Percentiles rank a stretch among this genome's conserved stretches.
Conservation (phyloP, 345 rosid genomes). For the Pelargonium nanum region DNA sequence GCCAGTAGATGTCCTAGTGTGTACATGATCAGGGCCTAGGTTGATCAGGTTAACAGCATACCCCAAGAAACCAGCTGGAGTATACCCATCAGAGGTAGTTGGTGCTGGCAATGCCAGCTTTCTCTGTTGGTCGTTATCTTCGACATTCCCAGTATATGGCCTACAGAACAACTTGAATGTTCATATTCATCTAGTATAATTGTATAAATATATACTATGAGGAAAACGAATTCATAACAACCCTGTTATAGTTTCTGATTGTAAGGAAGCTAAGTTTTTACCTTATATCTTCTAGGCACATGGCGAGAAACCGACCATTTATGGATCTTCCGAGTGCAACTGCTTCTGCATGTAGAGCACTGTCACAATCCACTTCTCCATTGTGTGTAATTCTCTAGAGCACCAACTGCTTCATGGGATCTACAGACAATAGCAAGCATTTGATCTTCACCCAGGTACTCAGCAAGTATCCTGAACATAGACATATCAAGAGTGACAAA, state of each 20-base stretch:
- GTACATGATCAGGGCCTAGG: constrained; percentile 16
- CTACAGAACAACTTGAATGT: constrained; percentile 8
- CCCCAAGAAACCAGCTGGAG: constrained; percentile 43
- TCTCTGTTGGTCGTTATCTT: constrained; percentile 26
- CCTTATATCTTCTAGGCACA: constrained; percentile 49
- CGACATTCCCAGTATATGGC: constrained; percentile 19
- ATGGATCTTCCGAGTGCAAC: constrained; percentile 27
- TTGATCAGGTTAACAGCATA: constrained; percentile 60
- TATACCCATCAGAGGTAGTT: constrained; percentile 21
- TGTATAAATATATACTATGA: too few relatives aligned
- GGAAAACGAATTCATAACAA: too few relatives aligned
- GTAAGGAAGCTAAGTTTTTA: constrained; percentile 2
- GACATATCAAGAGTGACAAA: neutral
- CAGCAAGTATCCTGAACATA: constrained; percentile 39
- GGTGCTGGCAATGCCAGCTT: constrained; percentile 40
- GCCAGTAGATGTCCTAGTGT: constrained; percentile 18
- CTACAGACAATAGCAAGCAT: constrained; percentile 59
- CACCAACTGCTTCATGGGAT: constrained; percentile 24
- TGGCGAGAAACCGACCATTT: constrained; percentile 33
- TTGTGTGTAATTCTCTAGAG: constrained; percentile 24
- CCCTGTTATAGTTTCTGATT: too few relatives aligned
- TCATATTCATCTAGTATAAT: neutral
- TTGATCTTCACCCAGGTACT: constrained; percentile 52
- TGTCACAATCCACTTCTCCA: constrained; percentile 23
- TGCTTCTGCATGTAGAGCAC: constrained; percentile 33